Conservation (phyloP, 2,329 filamentous ascomycete species). For the Scedosporium aurantiacum region DNA sequence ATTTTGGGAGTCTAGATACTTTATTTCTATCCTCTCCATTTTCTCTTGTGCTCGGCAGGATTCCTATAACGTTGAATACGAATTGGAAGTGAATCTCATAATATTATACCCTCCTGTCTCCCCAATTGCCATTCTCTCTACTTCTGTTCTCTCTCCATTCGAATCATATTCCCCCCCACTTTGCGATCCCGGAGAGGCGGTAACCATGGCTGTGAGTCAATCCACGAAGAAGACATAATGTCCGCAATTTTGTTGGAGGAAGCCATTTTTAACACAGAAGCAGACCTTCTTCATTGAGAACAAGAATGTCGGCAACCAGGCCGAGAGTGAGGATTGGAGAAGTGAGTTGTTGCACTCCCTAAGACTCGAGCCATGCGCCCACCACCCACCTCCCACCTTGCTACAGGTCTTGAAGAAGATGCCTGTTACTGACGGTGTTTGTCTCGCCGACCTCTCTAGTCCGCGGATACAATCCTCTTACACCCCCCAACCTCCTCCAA, state of each 20-base stretch:
- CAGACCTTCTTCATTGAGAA: constrained; percentile 7
- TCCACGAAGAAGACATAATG: neutral
- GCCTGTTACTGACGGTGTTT: neutral
- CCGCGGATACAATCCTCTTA: constrained; percentile 86
- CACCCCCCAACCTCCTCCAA: constrained; percentile 86
- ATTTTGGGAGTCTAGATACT: neutral
- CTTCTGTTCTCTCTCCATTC: neutral
- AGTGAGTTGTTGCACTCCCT: constrained; percentile 41
- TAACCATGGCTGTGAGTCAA: constrained; percentile 4
- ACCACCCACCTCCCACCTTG: constrained; percentile 12
- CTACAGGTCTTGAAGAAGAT: neutral
- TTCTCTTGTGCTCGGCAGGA: neutral
- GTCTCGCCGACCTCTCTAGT: constrained; percentile 39
- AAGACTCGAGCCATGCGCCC: neutral
- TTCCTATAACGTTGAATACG: neutral
- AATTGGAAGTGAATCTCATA: neutral
- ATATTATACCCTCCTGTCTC: neutral
- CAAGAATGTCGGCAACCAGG: constrained; percentile 59
- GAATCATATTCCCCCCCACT: neutral
- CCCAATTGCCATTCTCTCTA: neutral
- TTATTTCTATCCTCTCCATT: neutral
- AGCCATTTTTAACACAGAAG: neutral
- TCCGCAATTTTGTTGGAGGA: neutral
- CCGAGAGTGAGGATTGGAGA: constrained; percentile 69
- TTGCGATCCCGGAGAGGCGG: neutral